These are phyloP conservation scores for Flaveria brownii DNA, from an alignment of 129 eudicot genomes.

Conservation along the genomic window DNA sequence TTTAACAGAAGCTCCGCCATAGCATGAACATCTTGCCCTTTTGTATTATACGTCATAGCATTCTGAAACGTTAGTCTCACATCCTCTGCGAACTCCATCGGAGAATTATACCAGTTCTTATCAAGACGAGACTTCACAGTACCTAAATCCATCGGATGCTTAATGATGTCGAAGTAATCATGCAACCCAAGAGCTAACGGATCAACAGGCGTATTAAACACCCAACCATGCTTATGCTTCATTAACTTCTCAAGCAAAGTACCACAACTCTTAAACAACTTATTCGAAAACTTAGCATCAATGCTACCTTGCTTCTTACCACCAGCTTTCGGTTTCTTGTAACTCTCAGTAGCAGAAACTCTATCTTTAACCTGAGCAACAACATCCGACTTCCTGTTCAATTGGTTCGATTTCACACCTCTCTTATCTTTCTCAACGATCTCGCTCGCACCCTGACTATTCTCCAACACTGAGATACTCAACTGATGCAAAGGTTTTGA, in stretches of 20 bases:
- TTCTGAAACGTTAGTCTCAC: conserved; percentile 80
- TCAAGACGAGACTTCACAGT: conserved; percentile 71
- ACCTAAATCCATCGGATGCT: conserved; percentile 90
- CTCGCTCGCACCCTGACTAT: conserved; percentile 42
- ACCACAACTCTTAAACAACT: conserved; percentile 56
- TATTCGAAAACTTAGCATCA: conserved; percentile 48
- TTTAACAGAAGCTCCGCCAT: conserved; percentile 77
- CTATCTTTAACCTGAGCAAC: conserved; percentile 60
- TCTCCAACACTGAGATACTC: conserved; percentile 51
- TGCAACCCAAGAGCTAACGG: conserved; percentile 75
- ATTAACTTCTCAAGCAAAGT: conserved; percentile 65
- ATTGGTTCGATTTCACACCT: conserved; percentile 61
- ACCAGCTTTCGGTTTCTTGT: conserved; percentile 54
- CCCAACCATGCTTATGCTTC: conserved; percentile 97
- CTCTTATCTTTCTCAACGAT: conserved; percentile 59
- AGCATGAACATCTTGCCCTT: conserved; percentile 83
- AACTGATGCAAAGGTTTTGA: conserved; percentile 52
- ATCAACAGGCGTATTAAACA: conserved; percentile 84
- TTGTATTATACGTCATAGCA: conserved; percentile 85
- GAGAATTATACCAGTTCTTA: conserved; percentile 72
- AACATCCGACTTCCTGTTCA: conserved; percentile 59
- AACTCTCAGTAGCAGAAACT: conserved; percentile 44
- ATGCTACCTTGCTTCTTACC: conserved; percentile 51
- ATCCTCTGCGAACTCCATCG: conserved; percentile 77
- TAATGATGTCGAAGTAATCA: conserved; percentile 78